Evolutionary conservation across 208 protist species (phyloP), one percentile per base, ranked within the genome.

Genomic region (Leishmania lainsoni): DNA sequence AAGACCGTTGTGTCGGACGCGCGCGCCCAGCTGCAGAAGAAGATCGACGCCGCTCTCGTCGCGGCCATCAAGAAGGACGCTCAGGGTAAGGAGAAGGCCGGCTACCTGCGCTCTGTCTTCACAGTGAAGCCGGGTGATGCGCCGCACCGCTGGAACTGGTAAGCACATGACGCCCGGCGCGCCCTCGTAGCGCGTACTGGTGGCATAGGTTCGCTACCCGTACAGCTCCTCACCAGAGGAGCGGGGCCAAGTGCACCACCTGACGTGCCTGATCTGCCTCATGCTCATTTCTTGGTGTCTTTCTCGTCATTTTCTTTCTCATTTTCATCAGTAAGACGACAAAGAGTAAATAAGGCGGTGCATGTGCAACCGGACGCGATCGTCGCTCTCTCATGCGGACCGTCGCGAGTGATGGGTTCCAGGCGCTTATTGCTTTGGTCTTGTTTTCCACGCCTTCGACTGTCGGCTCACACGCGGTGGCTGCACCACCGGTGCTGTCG

Each of bases 111-210:
- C 88, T 96, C 92, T 66, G 92, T 96, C 82, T 96, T 96, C 88
- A 96, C 92, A 70, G 77, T 96, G 72, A 94, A 92, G 86, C 92
- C 91, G 42, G 92, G 94, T 79, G 92, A 97, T 81, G 77, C 80
- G 22, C 94, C 94, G 61, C 94, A 97, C 90, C 94, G 94, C 88
- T 92, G 89, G 92, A 92, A 92, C 79, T 97, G 92, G 92, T 97
- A 95, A 91, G 71, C 65, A 42, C 48, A 54, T 17, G n/a, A 29
- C 51, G 35, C 3, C 12, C n/a, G 32, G 5, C n/a, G 26, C 29
- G 5, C 71, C 48, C 49, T 39, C 51, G 29, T 39, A 61, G 20
- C 14, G 5, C 48, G 71, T 35, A 29, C 29, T 75, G 4, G 49
- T 75, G 71, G 42, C 6, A 26, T 22, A 42, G 71, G n/a, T 26